Conservation (phyloP, 2,329 filamentous ascomycete species). For the Colletotrichum orbiculare region DNA sequence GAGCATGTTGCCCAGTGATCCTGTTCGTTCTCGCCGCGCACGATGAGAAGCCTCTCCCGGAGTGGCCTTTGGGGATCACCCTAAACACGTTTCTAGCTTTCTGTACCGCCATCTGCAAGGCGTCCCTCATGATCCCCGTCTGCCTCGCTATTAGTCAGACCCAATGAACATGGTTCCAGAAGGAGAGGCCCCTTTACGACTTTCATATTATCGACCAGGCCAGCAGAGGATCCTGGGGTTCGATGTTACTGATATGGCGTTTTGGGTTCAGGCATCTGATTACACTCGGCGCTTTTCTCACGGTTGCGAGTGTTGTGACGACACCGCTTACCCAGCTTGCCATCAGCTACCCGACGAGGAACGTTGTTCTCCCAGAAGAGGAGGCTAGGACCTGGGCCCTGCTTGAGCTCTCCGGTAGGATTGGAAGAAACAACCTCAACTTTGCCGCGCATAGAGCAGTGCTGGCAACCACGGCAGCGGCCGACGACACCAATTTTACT, state of each 20-base stretch:
- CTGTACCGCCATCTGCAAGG: slow-evolving; percentile 31
- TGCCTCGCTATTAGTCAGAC: slow-evolving; percentile 33
- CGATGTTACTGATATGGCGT: slow-evolving; percentile 12
- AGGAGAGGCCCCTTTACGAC: slow-evolving; percentile 16
- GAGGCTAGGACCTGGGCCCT: neutral
- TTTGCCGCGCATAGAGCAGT: neutral
- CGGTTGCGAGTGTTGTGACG: slow-evolving; percentile 14
- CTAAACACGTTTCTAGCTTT: slow-evolving; percentile 38
- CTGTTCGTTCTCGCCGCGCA: slow-evolving; percentile 4
- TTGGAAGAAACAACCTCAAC: neutral
- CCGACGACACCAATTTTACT: neutral
- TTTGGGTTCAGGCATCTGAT: slow-evolving; percentile 13
- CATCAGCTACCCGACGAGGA: slow-evolving; percentile 20
- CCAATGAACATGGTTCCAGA: slow-evolving; percentile 32
- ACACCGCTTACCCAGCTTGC: slow-evolving; percentile 28
- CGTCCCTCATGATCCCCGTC: slow-evolving; percentile 30
- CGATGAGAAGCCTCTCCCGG: slow-evolving; percentile 4
- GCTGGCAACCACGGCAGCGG: no score
- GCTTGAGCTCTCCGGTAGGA: neutral
- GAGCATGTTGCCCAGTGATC: neutral
- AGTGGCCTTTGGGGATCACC: slow-evolving; percentile 30
- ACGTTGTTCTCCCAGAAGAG: neutral
- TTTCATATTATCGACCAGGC: slow-evolving; percentile 29
- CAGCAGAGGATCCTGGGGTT: slow-evolving; percentile 23
- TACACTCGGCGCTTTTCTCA: slow-evolving; percentile 11